These are phyloP conservation scores for Coffea canephora DNA, from an alignment of 257 asterid species.

Conservation along the genomic window DNA sequence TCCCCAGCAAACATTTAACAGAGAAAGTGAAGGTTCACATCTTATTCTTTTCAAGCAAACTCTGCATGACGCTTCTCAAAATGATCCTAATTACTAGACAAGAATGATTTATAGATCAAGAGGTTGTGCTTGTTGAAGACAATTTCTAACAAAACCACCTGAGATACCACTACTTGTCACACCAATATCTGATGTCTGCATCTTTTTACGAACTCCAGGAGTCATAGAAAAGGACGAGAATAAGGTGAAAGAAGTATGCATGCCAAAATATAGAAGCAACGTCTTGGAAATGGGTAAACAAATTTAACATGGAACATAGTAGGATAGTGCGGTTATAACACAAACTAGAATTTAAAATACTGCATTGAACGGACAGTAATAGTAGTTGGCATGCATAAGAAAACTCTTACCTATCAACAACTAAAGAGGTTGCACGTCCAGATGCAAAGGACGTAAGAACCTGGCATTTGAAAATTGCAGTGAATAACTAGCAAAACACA, in stretches of 20 bases:
- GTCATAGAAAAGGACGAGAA: not conserved
- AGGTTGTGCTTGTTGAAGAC: not conserved
- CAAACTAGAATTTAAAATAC: not conserved
- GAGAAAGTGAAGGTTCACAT: not conserved
- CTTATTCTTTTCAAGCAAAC: no score
- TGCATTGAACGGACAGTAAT: slow-evolving; percentile 2
- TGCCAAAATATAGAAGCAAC: not conserved
- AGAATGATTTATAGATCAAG: not conserved
- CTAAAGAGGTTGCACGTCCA: slow-evolving; percentile 97
- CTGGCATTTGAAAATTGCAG: slow-evolving; percentile 38
- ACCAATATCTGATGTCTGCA: not conserved
- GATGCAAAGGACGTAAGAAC: slow-evolving; percentile 98
- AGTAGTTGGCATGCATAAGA: slow-evolving; percentile 12
- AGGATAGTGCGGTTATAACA: not conserved
- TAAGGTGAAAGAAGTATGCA: not conserved
- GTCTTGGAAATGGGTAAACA: not conserved
- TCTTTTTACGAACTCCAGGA: no score
- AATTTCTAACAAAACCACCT: not conserved
- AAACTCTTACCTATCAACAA: slow-evolving; percentile 83
- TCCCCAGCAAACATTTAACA: not conserved
- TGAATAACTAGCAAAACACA: not conserved
- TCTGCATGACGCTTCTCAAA: not conserved
- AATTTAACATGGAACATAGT: not conserved
- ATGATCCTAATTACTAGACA: not conserved
- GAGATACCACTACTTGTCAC: not conserved